Percentiles rank a stretch among this genome's conserved stretches.
Evolutionary conservation across 345 rosid genomes (phyloP).

Genomic region (Lumnitzera littorea): DNA sequence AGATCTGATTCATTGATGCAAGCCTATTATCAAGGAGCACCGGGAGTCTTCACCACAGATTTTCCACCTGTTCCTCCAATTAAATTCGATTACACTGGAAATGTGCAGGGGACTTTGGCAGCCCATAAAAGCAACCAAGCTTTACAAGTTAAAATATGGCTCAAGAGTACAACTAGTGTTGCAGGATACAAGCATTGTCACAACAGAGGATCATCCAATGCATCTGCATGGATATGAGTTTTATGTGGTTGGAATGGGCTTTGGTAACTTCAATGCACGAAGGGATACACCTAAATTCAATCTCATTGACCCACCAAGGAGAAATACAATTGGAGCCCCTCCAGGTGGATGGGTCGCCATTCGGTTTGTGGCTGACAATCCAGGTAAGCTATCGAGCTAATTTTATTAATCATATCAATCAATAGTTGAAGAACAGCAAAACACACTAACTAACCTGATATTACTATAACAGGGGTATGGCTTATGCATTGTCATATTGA

Average conservation of each 20-base stretch:
- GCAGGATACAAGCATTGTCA: slow-evolving; percentile 75
- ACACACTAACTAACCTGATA: background rate
- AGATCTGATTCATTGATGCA: slow-evolving; percentile 68
- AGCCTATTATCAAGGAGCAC: slow-evolving; percentile 69
- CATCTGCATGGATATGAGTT: slow-evolving; percentile 88
- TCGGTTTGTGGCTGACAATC: slow-evolving; percentile 73
- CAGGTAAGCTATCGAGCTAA: slow-evolving; percentile 16
- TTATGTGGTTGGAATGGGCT: slow-evolving; percentile 68
- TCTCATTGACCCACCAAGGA: slow-evolving; percentile 67
- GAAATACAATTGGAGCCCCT: slow-evolving; percentile 85
- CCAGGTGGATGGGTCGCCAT: slow-evolving; percentile 96
- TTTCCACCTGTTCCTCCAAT: slow-evolving; percentile 75
- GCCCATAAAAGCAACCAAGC: slow-evolving; percentile 57
- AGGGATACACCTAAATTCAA: slow-evolving; percentile 67
- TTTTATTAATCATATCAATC: background rate
- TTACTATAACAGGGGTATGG: slow-evolving; percentile 51
- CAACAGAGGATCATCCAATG: slow-evolving; percentile 85
- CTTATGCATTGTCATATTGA: slow-evolving; percentile 84
- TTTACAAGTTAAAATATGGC: slow-evolving; percentile 64
- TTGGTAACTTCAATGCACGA: slow-evolving; percentile 64
- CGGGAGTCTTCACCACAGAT: slow-evolving; percentile 78
- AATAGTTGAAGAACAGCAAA: background rate
- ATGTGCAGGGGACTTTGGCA: slow-evolving; percentile 89
- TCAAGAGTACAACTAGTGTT: slow-evolving; percentile 58
- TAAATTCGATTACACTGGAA: slow-evolving; percentile 73